Evolutionary conservation across 2,329 filamentous ascomycete species (phyloP).

Genomic region (Pleurostoma richardsiae): DNA sequence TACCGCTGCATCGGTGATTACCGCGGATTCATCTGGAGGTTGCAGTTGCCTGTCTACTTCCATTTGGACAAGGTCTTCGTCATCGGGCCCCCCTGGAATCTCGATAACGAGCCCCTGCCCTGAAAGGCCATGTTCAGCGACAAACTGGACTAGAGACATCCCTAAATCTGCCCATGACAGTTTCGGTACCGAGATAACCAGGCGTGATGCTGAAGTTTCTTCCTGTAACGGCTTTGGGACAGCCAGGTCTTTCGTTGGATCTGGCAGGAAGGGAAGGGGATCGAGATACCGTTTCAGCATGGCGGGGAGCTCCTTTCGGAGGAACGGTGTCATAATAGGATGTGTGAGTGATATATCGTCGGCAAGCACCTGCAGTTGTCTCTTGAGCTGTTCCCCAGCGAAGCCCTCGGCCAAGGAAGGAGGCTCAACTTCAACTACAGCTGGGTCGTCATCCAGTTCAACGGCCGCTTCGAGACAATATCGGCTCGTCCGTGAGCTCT

Average conservation of each 20-base stretch:
- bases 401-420: conserved; percentile 59
- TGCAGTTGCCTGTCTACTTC: conserved; percentile 29
- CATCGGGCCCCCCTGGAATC: conserved; percentile 26
- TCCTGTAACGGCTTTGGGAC: conserved; percentile 16
- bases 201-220: conserved; percentile 11
- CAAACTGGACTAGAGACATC: conserved; percentile 30
- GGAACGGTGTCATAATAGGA: conserved; percentile 54
- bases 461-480: conserved; percentile 63
- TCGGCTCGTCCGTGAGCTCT: conserved; percentile 50
- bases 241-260: conserved; percentile 37
- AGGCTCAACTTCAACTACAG: conserved; percentile 56
- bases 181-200: conserved; percentile 21
- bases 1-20: background rate
- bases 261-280: conserved; percentile 56
- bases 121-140: conserved; percentile 24
- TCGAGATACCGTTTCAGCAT: conserved; percentile 51
- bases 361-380: conserved; percentile 44
- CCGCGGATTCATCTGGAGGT: conserved; percentile 6
- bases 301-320: conserved; percentile 44
- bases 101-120: conserved; percentile 28
- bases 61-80: conserved; percentile 27
- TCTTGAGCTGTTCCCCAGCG: conserved; percentile 57
- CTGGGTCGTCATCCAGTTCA: conserved; percentile 62
- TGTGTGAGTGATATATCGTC: conserved; percentile 56
- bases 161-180: conserved; percentile 39